Evolutionary conservation across 1,139 yeast genomes (phyloP), one percentile per base, ranked within the genome.

Genomic region (Arxiozyma heterogenica): DNA sequence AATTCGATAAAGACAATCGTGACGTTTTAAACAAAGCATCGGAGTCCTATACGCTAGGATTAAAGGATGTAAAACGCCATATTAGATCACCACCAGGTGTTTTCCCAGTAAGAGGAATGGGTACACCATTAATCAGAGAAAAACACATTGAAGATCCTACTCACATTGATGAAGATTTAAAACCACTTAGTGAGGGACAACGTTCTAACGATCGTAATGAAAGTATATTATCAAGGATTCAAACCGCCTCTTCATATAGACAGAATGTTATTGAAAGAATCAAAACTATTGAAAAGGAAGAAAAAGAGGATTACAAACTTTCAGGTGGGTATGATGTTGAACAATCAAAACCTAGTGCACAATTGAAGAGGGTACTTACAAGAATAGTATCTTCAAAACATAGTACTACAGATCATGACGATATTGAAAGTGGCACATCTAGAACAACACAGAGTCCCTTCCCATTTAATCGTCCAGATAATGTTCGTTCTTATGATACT

Each of bases 91-190:
- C 93, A 1, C 80, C 78, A 41, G 87, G 87, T 57, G 90, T 84
- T 0, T 86, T 85, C 68, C 94, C 94, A 0, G 90, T 86, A 1
- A 74, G 75, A 59, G 93, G 88, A 1, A 84, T 85, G 91, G 89
- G 86, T 0, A 74, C 73, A 8, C 85, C 91, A 1, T 64, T 78
- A 45, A 68, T 68, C 22, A 72, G 78, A 54, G 91, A 84, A 61
- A 70, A 71, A 50, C 72, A 83, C 0, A 82, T 84, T 54, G 89
- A 87, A 30, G 70, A 71, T 41, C 61, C 71, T 8, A 63, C 53
- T 17, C 22, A 44, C 4, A 6, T 47, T 39, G 38, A 47, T 50
- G n/a, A 18, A n/a, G 41, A 48, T 15, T 21, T 18, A 12, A 21
- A 17, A 5, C 21, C 38, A 25, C 9, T 41, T n/a, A 27, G 5